A percentile compares a stretch with the other conserved stretches of the same genome.
These are phyloP conservation scores for Amanita subjunquillea DNA, from an alignment of 768 basidiomycete genomes.

Conservation along the genomic window DNA sequence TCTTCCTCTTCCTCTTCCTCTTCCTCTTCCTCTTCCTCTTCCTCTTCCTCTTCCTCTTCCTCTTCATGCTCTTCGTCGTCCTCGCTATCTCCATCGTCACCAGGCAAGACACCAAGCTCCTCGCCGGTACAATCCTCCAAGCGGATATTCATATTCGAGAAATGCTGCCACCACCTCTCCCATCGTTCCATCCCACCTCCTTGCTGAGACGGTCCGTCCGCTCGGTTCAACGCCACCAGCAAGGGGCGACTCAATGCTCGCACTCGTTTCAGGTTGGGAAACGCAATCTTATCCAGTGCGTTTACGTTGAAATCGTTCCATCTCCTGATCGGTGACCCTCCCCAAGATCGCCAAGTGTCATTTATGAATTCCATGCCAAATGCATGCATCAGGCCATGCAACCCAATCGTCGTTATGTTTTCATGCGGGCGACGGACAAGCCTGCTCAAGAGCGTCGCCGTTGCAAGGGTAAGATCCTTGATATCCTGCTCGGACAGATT, in stretches of 20 bases:
- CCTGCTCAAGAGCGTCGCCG: conserved; percentile 21
- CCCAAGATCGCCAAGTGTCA: conserved; percentile 25
- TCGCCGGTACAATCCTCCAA: conserved; percentile 74
- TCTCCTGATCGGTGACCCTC: conserved; percentile 30
- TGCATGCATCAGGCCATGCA: conserved; percentile 59
- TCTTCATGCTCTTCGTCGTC: conserved; percentile 18
- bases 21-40: no score
- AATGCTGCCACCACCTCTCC: conserved; percentile 60
- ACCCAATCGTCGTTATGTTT: conserved; percentile 50
- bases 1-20: no score
- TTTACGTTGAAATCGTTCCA: conserved; percentile 58
- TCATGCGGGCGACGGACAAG: conserved; percentile 44
- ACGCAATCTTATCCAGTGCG: conserved; percentile 40
- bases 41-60: no score
- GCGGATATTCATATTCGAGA: conserved; percentile 35
- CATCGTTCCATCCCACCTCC: conserved; percentile 43
- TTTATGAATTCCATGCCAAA: conserved; percentile 39
- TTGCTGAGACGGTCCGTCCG: conserved; percentile 34
- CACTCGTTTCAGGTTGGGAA: conserved; percentile 51
- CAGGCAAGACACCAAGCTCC: conserved; percentile 41
- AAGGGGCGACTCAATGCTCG: conserved; percentile 47
- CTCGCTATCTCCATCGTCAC: conserved; percentile 19
- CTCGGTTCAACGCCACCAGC: conserved; percentile 46
- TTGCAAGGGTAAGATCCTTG: conserved; percentile 14
- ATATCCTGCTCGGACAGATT: conserved; percentile 8